phyloP scores from a whole-genome alignment of 257 asterid genomes.

The Petunia secreta region DNA sequence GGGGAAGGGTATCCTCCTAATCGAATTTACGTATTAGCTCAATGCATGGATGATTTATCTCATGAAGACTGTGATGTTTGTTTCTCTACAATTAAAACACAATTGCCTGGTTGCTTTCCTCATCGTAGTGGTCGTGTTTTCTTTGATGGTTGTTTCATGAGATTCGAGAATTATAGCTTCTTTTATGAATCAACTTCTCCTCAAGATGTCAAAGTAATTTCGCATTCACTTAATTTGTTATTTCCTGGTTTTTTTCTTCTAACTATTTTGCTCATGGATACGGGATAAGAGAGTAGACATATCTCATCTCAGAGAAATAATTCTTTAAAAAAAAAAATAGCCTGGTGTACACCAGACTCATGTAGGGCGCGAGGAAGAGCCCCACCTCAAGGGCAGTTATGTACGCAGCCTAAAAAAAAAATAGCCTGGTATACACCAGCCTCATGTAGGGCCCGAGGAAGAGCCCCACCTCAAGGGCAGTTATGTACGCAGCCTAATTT shows the following conservation, averaged over 20 bases:
- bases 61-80: constrained; percentile 27
- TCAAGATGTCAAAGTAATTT: constrained; percentile 27
- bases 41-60: constrained; percentile 33
- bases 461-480: too few relatives aligned
- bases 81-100: constrained; percentile 20
- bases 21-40: constrained; percentile 28
- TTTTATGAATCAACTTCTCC: constrained; percentile 22
- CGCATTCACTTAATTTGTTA: neutral
- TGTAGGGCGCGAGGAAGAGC: too few relatives aligned
- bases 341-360: too few relatives aligned
- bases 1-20: constrained; percentile 22
- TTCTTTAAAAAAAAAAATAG: neutral
- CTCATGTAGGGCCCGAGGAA: too few relatives aligned
- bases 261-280: neutral
- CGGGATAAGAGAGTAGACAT: neutral
- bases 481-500: too few relatives aligned
- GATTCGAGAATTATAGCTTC: constrained; percentile 31
- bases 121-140: constrained; percentile 23
- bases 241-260: neutral
- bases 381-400: too few relatives aligned
- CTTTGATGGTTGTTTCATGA: constrained; percentile 33
- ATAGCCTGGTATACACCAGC: too few relatives aligned
- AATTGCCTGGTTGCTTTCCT: constrained; percentile 30
- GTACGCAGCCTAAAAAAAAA: too few relatives aligned
- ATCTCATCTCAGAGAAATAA: neutral